phyloP scores from a whole-genome alignment of 805 yeast genomes.

The Diddensiella santjacobensis region DNA sequence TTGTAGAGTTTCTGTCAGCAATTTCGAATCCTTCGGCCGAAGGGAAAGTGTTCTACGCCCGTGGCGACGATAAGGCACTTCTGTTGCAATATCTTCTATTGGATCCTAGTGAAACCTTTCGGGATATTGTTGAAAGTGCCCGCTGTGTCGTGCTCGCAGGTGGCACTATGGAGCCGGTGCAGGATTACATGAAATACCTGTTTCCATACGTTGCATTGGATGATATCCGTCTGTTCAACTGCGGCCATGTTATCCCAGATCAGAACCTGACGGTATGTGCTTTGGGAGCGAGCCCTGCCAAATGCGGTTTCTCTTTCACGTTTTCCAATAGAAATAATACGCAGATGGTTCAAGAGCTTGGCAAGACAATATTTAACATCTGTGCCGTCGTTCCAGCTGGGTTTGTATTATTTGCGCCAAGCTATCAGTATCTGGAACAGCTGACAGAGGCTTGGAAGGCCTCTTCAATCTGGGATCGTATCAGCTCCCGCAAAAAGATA shows the following conservation, averaged over 20 bases:
- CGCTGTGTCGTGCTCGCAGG: constrained; percentile 80
- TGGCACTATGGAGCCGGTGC: constrained; percentile 89
- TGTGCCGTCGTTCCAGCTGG: constrained; percentile 60
- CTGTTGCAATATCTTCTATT: constrained; percentile 65
- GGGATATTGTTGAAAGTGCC: constrained; percentile 59
- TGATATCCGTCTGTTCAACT: constrained; percentile 53
- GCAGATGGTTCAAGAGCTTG: constrained; percentile 48
- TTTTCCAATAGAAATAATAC: constrained; percentile 55
- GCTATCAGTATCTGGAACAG: constrained; percentile 66
- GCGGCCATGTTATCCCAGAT: constrained; percentile 81
- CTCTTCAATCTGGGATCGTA: constrained; percentile 22
- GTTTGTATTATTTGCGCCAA: constrained; percentile 77
- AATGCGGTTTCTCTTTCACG: constrained; percentile 55
- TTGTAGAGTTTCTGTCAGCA: constrained; percentile 60
- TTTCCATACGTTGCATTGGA: constrained; percentile 51
- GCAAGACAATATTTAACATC: constrained; percentile 44
- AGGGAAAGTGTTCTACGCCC: constrained; percentile 73
- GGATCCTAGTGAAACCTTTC: constrained; percentile 72
- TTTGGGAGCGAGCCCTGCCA: constrained; percentile 33
- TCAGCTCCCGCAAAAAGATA: constrained; percentile 34
- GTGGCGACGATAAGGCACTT: constrained; percentile 24
- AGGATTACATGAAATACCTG: constrained; percentile 63
- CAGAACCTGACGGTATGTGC: constrained; percentile 62
- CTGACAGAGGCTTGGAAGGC: constrained; percentile 52
- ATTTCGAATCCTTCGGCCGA: constrained; percentile 72